These are phyloP conservation scores for Fragilaria crotonensis DNA, from an alignment of 108 stramenopile genomes.

Conservation along the genomic window DNA sequence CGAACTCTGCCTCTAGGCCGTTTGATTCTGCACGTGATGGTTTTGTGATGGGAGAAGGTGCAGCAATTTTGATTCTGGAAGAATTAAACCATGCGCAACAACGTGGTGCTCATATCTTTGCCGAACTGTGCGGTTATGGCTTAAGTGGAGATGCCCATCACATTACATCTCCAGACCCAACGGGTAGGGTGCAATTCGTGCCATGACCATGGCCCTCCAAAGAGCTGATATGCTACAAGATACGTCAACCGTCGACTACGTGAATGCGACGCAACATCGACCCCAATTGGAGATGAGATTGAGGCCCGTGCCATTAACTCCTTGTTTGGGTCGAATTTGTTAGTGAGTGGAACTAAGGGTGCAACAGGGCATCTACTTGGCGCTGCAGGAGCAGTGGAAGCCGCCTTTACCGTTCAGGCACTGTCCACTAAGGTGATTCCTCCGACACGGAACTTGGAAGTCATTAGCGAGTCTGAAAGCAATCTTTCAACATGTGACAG, in stretches of 20 bases:
- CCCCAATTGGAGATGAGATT: constrained; percentile 90
- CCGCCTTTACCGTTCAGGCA: constrained; percentile 73
- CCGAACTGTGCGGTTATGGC: constrained; percentile 64
- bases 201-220: constrained; percentile 77
- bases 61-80: constrained; percentile 88
- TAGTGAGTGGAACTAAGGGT: constrained; percentile 93
- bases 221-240: constrained; percentile 1
- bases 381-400: constrained; percentile 95
- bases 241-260: constrained; percentile 58
- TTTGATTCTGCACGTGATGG: constrained; percentile 86
- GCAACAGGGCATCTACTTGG: constrained; percentile 94
- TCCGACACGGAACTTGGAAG: constrained; percentile 81
- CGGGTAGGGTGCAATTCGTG: constrained; percentile 76
- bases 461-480: no score
- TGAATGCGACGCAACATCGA: constrained; percentile 97
- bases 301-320: constrained; percentile 72
- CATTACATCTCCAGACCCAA: constrained; percentile 79
- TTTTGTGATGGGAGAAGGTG: constrained; percentile 94
- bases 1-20: constrained; percentile 62
- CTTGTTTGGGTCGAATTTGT: constrained; percentile 5
- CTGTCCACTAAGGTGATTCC: constrained; percentile 62
- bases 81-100: constrained; percentile 67
- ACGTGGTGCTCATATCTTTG: constrained; percentile 60
- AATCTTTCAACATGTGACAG: constrained; percentile 33
- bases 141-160: constrained; percentile 85